Evolutionary conservation across 2,329 filamentous ascomycete species (phyloP).

Genomic region (Ascochyta clinopodiicola): DNA sequence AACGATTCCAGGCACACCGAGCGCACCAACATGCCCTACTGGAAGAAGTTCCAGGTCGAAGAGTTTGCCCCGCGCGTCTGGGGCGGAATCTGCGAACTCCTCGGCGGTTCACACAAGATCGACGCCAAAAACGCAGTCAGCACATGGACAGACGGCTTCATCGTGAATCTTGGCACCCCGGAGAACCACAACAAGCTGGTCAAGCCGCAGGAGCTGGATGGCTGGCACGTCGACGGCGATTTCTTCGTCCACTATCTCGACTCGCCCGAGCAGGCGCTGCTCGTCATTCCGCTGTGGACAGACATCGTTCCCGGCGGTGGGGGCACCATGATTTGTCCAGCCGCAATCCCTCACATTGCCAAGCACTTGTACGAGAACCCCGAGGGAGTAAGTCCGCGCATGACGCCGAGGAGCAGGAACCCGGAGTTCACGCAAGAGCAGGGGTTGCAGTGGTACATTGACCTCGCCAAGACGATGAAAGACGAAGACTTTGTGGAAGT

Average conservation of each 20-base stretch:
- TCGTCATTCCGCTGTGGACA: slow-evolving; percentile 72
- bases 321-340: slow-evolving; percentile 69
- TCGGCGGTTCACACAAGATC: slow-evolving; percentile 62
- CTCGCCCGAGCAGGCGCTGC: slow-evolving; percentile 70
- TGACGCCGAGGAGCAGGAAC: slow-evolving; percentile 62
- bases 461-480: slow-evolving; percentile 45
- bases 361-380: slow-evolving; percentile 65
- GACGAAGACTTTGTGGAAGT: slow-evolving; percentile 61
- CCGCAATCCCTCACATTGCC: slow-evolving; percentile 65
- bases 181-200: slow-evolving; percentile 58
- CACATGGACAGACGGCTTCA: slow-evolving; percentile 72
- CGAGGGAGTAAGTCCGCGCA: slow-evolving; percentile 69
- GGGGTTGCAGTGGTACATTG: slow-evolving; percentile 55
- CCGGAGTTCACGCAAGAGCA: slow-evolving; percentile 53
- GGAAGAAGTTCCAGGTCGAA: slow-evolving; percentile 61
- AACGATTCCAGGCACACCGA: slow-evolving; percentile 51
- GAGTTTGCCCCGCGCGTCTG: slow-evolving; percentile 70
- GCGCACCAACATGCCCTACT: slow-evolving; percentile 69
- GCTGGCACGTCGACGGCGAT: slow-evolving; percentile 75
- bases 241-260: slow-evolving; percentile 77
- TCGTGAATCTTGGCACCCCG: slow-evolving; percentile 70
- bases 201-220: slow-evolving; percentile 60
- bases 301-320: slow-evolving; percentile 68
- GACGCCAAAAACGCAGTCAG: slow-evolving; percentile 49
- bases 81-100: slow-evolving; percentile 70